A percentile compares a stretch with the other conserved stretches of the same genome.
Evolutionary conservation across 208 protist genomes (phyloP).

Genomic region (Leishmania arabica): DNA sequence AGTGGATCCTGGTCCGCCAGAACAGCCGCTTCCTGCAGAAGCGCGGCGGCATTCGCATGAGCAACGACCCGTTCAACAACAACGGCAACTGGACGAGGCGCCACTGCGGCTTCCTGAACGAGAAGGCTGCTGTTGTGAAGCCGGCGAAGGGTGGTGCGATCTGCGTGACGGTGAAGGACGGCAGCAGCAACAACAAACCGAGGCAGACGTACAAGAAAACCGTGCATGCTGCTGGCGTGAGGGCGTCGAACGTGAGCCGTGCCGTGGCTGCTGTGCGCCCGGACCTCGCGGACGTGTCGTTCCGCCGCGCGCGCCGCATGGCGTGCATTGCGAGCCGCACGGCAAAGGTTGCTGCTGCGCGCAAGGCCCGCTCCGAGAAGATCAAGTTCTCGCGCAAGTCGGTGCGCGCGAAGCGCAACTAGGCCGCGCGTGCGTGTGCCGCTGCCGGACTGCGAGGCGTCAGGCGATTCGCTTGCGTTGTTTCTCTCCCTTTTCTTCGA

Average conservation of each 20-base stretch:
- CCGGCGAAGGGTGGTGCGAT: conserved; percentile 68
- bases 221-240: conserved; percentile 68
- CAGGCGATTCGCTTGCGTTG: conserved; percentile 2
- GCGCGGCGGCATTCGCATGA: conserved; percentile 78
- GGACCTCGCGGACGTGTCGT: conserved; percentile 77
- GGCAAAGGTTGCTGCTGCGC: conserved; percentile 63
- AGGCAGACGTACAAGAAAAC: conserved; percentile 77
- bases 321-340: conserved; percentile 60
- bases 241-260: conserved; percentile 70
- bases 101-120: conserved; percentile 80
- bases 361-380: conserved; percentile 83
- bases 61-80: conserved; percentile 89
- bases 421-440: conserved; percentile 7
- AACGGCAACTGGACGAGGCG: conserved; percentile 90
- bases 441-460: not conserved
- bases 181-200: conserved; percentile 76
- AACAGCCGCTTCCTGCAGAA: conserved; percentile 89
- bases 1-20: conserved; percentile 81
- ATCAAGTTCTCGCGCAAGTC: conserved; percentile 75
- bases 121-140: conserved; percentile 79
- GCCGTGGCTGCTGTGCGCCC: conserved; percentile 77
- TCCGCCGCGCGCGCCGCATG: conserved; percentile 82
- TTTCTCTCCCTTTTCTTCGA: conserved; percentile 1
- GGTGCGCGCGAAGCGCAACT: conserved; percentile 71
- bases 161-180: conserved; percentile 75